Evolutionary conservation across 2,329 filamentous ascomycete species (phyloP).

Genomic region (Lachnellula hyalina): DNA sequence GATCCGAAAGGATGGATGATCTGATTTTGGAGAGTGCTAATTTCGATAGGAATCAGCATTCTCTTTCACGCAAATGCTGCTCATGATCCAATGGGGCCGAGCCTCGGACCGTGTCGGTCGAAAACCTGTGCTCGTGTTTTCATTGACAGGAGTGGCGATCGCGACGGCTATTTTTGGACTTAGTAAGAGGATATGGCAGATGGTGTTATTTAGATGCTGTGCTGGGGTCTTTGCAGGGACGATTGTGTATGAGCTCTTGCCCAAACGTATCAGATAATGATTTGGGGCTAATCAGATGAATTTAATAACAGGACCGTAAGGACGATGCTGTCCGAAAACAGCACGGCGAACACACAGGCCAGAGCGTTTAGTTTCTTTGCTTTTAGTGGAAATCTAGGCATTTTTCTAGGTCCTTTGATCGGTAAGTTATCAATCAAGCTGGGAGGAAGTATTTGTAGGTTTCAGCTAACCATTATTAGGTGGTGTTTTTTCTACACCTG

Average conservation of each 20-base stretch:
- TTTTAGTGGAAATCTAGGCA: conserved; percentile 67
- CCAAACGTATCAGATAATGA: background rate
- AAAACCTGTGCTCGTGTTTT: conserved; percentile 66
- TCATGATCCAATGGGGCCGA: conserved; percentile 71
- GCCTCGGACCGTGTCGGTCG: conserved; percentile 64
- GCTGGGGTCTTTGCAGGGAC: conserved; percentile 71
- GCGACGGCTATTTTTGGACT: conserved; percentile 64
- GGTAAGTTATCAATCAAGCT: conserved; percentile 32
- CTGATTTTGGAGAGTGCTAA: background rate
- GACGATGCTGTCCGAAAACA: conserved; percentile 72
- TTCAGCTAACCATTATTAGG: conserved; percentile 38
- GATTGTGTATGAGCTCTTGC: conserved; percentile 46
- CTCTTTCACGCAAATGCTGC: conserved; percentile 67
- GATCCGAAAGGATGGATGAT: background rate
- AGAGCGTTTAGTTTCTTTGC: conserved; percentile 72
- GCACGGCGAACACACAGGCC: conserved; percentile 65
- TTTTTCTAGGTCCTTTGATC: conserved; percentile 59
- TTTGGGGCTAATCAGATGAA: background rate
- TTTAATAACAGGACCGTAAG: conserved; percentile 47
- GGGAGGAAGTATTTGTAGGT: conserved; percentile 31
- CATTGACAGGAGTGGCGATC: conserved; percentile 57
- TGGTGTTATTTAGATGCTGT: conserved; percentile 66
- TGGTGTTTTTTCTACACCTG: conserved; percentile 64
- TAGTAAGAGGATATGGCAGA: conserved; percentile 62
- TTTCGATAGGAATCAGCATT: conserved; percentile 55